These are phyloP conservation scores for Termitomyces sp. DNA, from an alignment of 1,284 basidiomycete genomes.

Conservation along the genomic window DNA sequence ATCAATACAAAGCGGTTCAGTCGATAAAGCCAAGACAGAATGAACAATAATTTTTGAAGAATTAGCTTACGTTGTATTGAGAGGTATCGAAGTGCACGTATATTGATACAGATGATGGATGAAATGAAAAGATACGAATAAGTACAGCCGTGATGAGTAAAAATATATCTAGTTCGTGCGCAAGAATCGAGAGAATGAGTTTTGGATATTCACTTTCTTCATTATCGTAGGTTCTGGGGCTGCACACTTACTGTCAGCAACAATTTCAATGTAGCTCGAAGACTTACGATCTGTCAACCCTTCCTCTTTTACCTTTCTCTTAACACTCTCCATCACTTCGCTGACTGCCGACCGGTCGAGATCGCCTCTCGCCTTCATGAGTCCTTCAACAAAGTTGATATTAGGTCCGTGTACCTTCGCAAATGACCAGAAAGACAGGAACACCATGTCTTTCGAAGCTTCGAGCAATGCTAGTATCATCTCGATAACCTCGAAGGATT, in stretches of 20 bases:
- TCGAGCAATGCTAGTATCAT: slow-evolving; percentile 81
- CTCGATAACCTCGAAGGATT: slow-evolving; percentile 85
- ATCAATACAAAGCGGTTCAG: slow-evolving; percentile 33
- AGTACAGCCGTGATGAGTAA: slow-evolving; percentile 6
- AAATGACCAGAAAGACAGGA: slow-evolving; percentile 94
- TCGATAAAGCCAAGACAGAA: slow-evolving; percentile 32
- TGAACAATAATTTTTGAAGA: slow-evolving; percentile 15
- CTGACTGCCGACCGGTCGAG: slow-evolving; percentile 82
- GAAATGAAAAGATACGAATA: slow-evolving; percentile 1
- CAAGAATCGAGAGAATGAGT: slow-evolving; percentile 68
- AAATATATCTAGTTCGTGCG: slow-evolving; percentile 23
- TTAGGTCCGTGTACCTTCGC: slow-evolving; percentile 96
- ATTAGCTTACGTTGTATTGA: slow-evolving; percentile 6
- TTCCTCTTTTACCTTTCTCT: slow-evolving; percentile 89
- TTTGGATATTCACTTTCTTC: slow-evolving; percentile 78
- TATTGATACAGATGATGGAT: slow-evolving; percentile 16
- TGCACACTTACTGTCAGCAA: slow-evolving; percentile 27
- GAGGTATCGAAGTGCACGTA: slow-evolving; percentile 12
- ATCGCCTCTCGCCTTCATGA: slow-evolving; percentile 89
- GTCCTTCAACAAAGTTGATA: slow-evolving; percentile 82
- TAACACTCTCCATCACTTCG: slow-evolving; percentile 93
- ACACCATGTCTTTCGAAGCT: slow-evolving; percentile 89
- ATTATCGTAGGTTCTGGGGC: slow-evolving; percentile 78
- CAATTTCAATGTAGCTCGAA: slow-evolving; percentile 17
- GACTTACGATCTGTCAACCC: slow-evolving; percentile 77